These are phyloP conservation scores for Kalmanozyma brasiliensis DNA, from an alignment of 1,284 basidiomycete species.

Conservation along the genomic window DNA sequence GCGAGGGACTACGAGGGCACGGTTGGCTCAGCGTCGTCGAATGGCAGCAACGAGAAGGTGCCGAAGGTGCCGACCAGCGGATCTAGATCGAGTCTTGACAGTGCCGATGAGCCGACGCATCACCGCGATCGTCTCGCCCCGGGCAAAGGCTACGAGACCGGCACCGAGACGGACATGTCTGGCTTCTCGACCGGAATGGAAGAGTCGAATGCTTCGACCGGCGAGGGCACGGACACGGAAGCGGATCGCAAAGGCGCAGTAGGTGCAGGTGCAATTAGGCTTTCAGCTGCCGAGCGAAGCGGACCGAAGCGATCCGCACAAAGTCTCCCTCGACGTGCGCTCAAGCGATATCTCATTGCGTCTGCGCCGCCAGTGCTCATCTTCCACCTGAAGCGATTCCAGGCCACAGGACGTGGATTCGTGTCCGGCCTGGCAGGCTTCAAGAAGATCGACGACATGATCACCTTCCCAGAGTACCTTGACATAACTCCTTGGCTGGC, in stretches of 20 bases:
- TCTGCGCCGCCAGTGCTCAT: conserved; percentile 87
- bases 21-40: conserved; percentile 4
- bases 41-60: conserved; percentile 9
- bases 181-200: conserved; percentile 40
- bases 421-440: conserved; percentile 69
- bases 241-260: no score
- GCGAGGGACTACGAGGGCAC: conserved; percentile 21
- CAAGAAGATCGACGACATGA: conserved; percentile 85
- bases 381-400: conserved; percentile 92
- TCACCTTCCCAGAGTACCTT: conserved; percentile 85
- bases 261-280: conserved; percentile 2
- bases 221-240: conserved; percentile 39
- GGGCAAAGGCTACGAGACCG: conserved; percentile 42
- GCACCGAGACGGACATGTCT: conserved; percentile 47
- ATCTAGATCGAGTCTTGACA: conserved; percentile 40
- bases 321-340: conserved; percentile 80
- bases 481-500: conserved; percentile 87
- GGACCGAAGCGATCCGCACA: conserved; percentile 54
- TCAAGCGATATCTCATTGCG: conserved; percentile 91
- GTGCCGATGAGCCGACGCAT: conserved; percentile 16
- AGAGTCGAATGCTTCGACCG: conserved; percentile 39
- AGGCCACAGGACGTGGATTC: conserved; percentile 69
- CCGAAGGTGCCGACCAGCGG: conserved; percentile 19
- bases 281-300: conserved; percentile 3
- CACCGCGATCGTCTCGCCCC: conserved; percentile 11